These are phyloP conservation scores for Lachnellula subtilissima DNA, from an alignment of 2,329 filamentous ascomycete species.

Conservation along the genomic window DNA sequence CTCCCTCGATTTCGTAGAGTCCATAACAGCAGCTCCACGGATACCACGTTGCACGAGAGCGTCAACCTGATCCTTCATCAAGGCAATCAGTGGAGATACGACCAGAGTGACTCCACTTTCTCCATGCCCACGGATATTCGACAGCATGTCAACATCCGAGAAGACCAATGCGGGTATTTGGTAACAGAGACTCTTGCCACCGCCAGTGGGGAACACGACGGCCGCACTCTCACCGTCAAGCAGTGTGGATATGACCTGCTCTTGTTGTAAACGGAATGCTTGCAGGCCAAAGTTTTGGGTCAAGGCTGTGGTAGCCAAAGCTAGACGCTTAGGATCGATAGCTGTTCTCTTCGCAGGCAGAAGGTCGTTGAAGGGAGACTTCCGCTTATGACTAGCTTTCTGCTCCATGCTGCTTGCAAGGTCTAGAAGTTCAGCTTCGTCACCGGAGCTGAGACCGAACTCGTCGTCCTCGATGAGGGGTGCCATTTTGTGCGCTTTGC, in stretches of 20 bases:
- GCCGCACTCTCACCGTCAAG: slow-evolving; percentile 39
- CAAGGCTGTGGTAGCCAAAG: slow-evolving; percentile 34
- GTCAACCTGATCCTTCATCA: slow-evolving; percentile 60
- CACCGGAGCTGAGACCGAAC: slow-evolving; percentile 16
- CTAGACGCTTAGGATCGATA: neutral
- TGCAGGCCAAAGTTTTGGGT: slow-evolving; percentile 36
- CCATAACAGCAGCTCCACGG: slow-evolving; percentile 45
- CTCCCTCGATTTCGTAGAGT: slow-evolving; percentile 48
- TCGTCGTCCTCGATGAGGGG: slow-evolving; percentile 6
- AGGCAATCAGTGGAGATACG: slow-evolving; percentile 50
- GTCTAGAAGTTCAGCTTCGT: slow-evolving; percentile 16
- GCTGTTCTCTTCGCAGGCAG: slow-evolving; percentile 7
- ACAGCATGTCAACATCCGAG: slow-evolving; percentile 34
- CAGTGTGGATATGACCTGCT: slow-evolving; percentile 39
- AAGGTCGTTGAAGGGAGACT: neutral
- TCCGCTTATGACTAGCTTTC: neutral
- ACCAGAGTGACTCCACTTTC: slow-evolving; percentile 48
- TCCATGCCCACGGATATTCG: slow-evolving; percentile 19
- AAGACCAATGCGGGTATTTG: slow-evolving; percentile 42
- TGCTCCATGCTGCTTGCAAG: slow-evolving; percentile 1
- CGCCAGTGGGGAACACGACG: slow-evolving; percentile 40
- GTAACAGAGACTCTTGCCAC: slow-evolving; percentile 40
- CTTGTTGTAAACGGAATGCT: slow-evolving; percentile 42
- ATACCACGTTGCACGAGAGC: slow-evolving; percentile 46
- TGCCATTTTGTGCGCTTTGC: neutral